Evolutionary conservation across 495 filamentous ascomycete genomes (phyloP).

Genomic region (Umbilicaria muhlenbergii): DNA sequence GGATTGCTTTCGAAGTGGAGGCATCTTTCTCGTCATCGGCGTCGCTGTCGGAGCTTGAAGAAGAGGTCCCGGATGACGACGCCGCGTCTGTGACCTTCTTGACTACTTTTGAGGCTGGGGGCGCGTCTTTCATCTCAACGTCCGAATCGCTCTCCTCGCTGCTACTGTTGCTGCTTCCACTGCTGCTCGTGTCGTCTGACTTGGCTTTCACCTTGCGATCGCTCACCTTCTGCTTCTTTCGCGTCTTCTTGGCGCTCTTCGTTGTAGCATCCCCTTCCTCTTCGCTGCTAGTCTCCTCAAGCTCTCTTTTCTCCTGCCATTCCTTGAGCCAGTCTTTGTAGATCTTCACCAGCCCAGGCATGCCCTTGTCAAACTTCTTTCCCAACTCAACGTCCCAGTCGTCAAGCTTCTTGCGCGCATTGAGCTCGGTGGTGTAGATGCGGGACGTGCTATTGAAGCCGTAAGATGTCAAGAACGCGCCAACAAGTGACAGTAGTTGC

Average conservation of each 20-base stretch:
- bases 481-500: conserved; percentile 49
- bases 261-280: conserved; percentile 28
- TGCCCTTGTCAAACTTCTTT: conserved; percentile 21
- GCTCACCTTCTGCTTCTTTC: conserved; percentile 2
- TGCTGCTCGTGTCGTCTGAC: conserved; percentile 8
- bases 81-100: conserved; percentile 17
- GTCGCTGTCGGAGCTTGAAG: conserved; percentile 43
- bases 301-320: conserved; percentile 17
- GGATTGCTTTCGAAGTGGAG: conserved; percentile 7
- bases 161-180: conserved; percentile 5
- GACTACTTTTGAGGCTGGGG: conserved; percentile 19
- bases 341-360: conserved; percentile 30
- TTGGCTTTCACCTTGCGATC: conserved; percentile 2
- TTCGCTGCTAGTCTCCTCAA: conserved; percentile 18
- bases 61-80: conserved; percentile 31
- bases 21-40: conserved; percentile 44
- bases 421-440: conserved; percentile 42
- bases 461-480: conserved; percentile 48
- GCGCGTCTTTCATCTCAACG: conserved; percentile 20
- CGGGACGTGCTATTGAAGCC: conserved; percentile 42
- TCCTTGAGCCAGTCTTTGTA: conserved; percentile 31
- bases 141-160: conserved; percentile 2
- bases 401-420: conserved; percentile 27
- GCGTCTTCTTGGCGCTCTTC: conserved; percentile 9
- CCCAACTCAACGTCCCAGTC: conserved; percentile 14